These are phyloP conservation scores for Lactifluus hygrophoroides DNA, from an alignment of 768 basidiomycete genomes.

Conservation along the genomic window DNA sequence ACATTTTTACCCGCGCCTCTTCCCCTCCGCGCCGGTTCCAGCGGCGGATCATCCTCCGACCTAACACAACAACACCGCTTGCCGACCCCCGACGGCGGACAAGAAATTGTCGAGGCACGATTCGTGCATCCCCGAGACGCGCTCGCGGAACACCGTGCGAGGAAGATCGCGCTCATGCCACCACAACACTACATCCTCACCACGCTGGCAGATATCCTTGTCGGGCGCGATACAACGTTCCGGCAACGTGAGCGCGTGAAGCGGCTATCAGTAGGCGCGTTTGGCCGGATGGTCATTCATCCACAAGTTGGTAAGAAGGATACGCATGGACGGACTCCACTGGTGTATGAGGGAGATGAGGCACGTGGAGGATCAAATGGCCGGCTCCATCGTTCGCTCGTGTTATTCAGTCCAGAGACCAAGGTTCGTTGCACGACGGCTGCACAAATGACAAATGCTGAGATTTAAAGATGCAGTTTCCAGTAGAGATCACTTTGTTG, in stretches of 20 bases:
- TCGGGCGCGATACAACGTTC: conserved; percentile 33
- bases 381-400: conserved; percentile 47
- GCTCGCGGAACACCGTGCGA: conserved; percentile 41
- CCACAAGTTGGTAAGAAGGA: conserved; percentile 36
- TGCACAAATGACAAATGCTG: not conserved
- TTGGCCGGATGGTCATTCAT: conserved; percentile 55
- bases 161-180: conserved; percentile 56
- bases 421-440: conserved; percentile 35
- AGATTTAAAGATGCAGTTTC: conserved; percentile 30
- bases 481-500: conserved; percentile 42
- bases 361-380: conserved; percentile 51
- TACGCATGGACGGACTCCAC: conserved; percentile 35
- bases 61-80: conserved; percentile 42
- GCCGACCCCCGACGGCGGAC: conserved; percentile 61
- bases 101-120: conserved; percentile 61
- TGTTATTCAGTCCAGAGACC: conserved; percentile 36
- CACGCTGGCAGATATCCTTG: conserved; percentile 48
- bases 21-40: conserved; percentile 26
- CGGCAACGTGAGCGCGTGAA: conserved; percentile 41
- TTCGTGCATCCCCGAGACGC: conserved; percentile 51
- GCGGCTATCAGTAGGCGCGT: conserved; percentile 42
- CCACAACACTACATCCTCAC: conserved; percentile 66
- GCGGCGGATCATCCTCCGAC: conserved; percentile 45
- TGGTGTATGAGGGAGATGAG: conserved; percentile 69
- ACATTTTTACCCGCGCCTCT: conserved; percentile 53